These are phyloP conservation scores for Begonia loranthoides DNA, from an alignment of 306 rosid species.

Conservation along the genomic window DNA sequence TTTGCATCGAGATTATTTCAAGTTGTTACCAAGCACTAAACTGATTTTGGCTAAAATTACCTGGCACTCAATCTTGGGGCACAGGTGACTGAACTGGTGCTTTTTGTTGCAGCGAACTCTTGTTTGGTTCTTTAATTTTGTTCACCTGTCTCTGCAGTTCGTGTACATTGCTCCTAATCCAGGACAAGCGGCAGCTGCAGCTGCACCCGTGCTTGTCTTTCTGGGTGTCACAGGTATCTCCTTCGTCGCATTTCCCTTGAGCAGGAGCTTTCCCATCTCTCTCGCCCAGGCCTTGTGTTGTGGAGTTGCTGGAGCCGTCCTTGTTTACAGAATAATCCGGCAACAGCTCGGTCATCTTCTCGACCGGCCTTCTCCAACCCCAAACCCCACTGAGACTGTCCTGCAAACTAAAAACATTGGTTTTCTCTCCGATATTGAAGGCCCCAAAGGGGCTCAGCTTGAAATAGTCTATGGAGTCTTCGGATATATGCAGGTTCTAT, in stretches of 20 bases:
- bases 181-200: constrained; percentile 92
- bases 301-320: constrained; percentile 61
- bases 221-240: constrained; percentile 67
- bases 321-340: constrained; percentile 51
- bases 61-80: too few species aligned
- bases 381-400: constrained; percentile 27
- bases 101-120: too few species aligned
- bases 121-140: background rate
- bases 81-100: too few species aligned
- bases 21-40: too few species aligned
- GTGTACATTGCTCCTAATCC: constrained; percentile 95
- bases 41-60: too few species aligned
- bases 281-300: constrained; percentile 51
- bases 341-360: constrained; percentile 90
- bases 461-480: constrained; percentile 91
- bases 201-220: constrained; percentile 86
- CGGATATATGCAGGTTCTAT: constrained; percentile 91
- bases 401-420: constrained; percentile 34
- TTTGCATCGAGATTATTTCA: too few species aligned
- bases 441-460: constrained; percentile 80
- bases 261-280: constrained; percentile 44
- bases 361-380: constrained; percentile 23
- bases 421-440: constrained; percentile 69
- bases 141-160: constrained; percentile 32
- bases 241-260: constrained; percentile 60